Conservation (phyloP, 73 alveolate genomes). For the Paramecium bursaria region DNA sequence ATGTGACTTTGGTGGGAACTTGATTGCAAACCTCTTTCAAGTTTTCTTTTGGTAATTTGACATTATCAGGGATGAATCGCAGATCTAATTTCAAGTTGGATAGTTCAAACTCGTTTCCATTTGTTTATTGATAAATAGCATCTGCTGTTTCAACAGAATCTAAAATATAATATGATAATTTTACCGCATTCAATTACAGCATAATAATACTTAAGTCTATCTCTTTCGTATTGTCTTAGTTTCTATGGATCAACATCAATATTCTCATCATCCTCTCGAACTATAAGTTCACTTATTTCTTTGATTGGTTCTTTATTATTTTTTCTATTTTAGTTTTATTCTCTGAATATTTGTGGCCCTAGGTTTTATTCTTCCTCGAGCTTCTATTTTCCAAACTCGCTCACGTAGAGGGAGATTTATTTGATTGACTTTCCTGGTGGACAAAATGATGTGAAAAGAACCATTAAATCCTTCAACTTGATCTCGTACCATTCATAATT, state of each 20-base stretch:
- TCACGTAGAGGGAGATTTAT: slow-evolving; percentile 88
- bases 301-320: slow-evolving; percentile 57
- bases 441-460: slow-evolving; percentile 91
- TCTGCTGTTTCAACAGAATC: slow-evolving; percentile 85
- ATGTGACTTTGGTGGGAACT: slow-evolving; percentile 89
- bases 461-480: slow-evolving; percentile 86
- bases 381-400: slow-evolving; percentile 91
- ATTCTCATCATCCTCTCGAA: slow-evolving; percentile 75
- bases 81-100: slow-evolving; percentile 89
- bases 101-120: slow-evolving; percentile 93
- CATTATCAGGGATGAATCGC: slow-evolving; percentile 89
- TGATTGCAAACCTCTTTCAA: slow-evolving; percentile 87
- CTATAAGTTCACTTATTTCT: slow-evolving; percentile 57
- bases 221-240: slow-evolving; percentile 89
- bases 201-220: slow-evolving; percentile 92
- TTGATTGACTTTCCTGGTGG: slow-evolving; percentile 80
- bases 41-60: slow-evolving; percentile 83
- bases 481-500: slow-evolving; percentile 96
- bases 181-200: slow-evolving; percentile 93
- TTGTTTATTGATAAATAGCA: slow-evolving; percentile 82
- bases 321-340: slow-evolving; percentile 8
- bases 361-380: slow-evolving; percentile 85
- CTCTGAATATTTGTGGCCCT: slow-evolving; percentile 85
- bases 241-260: slow-evolving; percentile 78
- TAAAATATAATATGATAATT: too few species aligned